Base-by-base conservation (phyloP, 192 early-diverging fungal species). In the Radiomyces spectabilis region DNA sequence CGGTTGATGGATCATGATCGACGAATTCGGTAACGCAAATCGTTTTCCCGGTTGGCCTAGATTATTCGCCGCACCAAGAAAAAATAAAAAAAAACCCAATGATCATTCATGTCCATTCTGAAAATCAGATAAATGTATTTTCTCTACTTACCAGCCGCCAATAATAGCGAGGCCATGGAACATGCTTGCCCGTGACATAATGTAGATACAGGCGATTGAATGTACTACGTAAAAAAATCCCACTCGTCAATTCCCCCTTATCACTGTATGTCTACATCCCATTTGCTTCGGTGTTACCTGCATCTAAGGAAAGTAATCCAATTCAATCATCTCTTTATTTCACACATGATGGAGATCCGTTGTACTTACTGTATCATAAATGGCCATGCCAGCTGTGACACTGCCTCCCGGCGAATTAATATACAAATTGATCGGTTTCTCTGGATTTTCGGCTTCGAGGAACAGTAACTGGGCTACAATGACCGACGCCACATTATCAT, bases 1-100 rank as follows among this genome's bases (percentile, higher is more conserved):
- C 21, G 96, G 96, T 69, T 99, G 96, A 65, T 99, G 96, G 41
- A 99, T 86, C 96, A 97, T 99, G 21, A 99, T 85, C 2, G 85
- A 79, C 5, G 93, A 84, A 65, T 99, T 88, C 8, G 94, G 94
- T 15, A 99, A 68, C 19, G 92, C 75, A 39, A 82, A 88, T 27
- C 96, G 66, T 42, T 90, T 86, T 16, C 94, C 96, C 12, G 84
- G 82, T 30, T 91, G 84, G 9, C 96, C 71, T 73, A 34, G 1
- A 12, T 9, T 29, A 10, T 44, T 18, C 0, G 15, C 16, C 13
- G 31, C 34, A 53, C 13, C 4, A 29, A 24, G 24, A 21, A 24
- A 53, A 13, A 56, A 19, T 13, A 54, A 6, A 18, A 26, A 37
- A 35, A 19, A 47, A 43, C 21, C 47, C 4, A 61, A 58, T 21